phyloP scores from a whole-genome alignment of 192 early-diverging fungal species.

The Geranomyces variabilis region DNA sequence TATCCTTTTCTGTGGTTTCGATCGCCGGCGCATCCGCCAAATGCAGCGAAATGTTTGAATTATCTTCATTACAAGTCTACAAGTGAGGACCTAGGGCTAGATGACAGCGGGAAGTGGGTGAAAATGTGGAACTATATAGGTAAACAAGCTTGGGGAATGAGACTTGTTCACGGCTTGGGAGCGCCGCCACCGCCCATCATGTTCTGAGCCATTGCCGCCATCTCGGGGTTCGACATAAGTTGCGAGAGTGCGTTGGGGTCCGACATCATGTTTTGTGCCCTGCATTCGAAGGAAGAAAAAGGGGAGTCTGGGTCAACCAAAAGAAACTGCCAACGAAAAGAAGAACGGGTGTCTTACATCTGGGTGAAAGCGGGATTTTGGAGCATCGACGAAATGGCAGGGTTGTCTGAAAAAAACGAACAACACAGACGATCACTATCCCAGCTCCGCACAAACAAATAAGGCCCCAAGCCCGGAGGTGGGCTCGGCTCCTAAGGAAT shows the following conservation, averaged over 20 bases:
- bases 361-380: slow-evolving; percentile 87
- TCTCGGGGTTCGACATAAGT: slow-evolving; percentile 78
- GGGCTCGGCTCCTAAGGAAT: neutral
- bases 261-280: slow-evolving; percentile 80
- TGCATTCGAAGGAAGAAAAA: slow-evolving; percentile 27
- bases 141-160: too few relatives aligned
- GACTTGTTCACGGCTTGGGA: slow-evolving; percentile 14
- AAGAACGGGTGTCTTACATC: slow-evolving; percentile 60
- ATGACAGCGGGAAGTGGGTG: too few relatives aligned
- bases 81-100: too few relatives aligned
- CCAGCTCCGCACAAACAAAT: too few relatives aligned
- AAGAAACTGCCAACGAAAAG: neutral
- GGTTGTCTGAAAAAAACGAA: slow-evolving; percentile 54
- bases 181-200: slow-evolving; percentile 13
- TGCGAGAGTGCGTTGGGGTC: slow-evolving; percentile 60
- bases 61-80: too few relatives aligned
- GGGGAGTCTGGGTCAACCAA: neutral
- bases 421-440: neutral
- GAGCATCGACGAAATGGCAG: slow-evolving; percentile 85
- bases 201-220: slow-evolving; percentile 31
- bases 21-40: too few relatives aligned
- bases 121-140: too few relatives aligned
- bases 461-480: too few relatives aligned
- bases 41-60: too few relatives aligned
- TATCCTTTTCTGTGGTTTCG: too few relatives aligned